A percentile compares a stretch with the other conserved stretches of the same genome.
phyloP scores from a whole-genome alignment of 768 basidiomycete species.

The Trichaptum fuscoviolaceum region DNA sequence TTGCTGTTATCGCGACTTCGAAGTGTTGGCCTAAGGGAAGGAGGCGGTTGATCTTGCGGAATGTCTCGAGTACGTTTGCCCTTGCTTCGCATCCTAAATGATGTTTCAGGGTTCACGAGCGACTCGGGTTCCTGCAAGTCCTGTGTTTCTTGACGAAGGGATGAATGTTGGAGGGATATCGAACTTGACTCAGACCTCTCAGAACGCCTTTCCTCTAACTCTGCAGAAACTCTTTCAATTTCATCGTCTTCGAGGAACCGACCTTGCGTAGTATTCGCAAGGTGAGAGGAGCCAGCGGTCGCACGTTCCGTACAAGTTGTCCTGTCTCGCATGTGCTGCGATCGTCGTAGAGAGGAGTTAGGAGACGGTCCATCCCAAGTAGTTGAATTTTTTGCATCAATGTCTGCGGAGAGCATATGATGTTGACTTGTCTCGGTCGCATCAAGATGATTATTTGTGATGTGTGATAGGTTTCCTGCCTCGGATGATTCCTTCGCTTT shows the following conservation, averaged over 20 bases:
- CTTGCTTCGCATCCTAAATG: background rate
- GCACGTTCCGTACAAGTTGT: conserved; percentile 52
- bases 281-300: conserved; percentile 39
- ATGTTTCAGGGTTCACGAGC: background rate
- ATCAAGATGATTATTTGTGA: conserved; percentile 3
- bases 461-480: conserved; percentile 5
- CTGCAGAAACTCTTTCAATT: conserved; percentile 54
- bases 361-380: background rate
- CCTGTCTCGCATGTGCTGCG: conserved; percentile 30
- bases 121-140: background rate
- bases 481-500: conserved; percentile 39
- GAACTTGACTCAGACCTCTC: conserved; percentile 32
- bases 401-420: conserved; percentile 6
- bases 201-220: conserved; percentile 62
- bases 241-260: conserved; percentile 55
- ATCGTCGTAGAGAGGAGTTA: conserved; percentile 16
- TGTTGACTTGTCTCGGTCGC: conserved; percentile 5
- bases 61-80: background rate
- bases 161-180: background rate
- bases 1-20: background rate
- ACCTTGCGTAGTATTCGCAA: conserved; percentile 17
- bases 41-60: background rate
- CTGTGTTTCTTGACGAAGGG: background rate
- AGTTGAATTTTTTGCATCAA: background rate
- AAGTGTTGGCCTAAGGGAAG: background rate